phyloP scores from a whole-genome alignment of 768 basidiomycete species.

The Lepiota venenata region DNA sequence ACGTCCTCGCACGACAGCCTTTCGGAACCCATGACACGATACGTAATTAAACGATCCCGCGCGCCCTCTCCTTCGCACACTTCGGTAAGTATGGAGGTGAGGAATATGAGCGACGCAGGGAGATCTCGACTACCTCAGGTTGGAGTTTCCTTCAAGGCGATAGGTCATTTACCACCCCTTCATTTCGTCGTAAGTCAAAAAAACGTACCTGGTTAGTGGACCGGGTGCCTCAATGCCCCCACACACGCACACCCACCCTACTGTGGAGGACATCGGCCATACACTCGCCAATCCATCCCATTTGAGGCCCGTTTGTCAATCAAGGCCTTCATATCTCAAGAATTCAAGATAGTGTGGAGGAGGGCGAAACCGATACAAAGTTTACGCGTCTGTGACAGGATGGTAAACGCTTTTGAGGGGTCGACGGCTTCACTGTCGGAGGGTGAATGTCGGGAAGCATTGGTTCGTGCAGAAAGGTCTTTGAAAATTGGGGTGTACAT shows the following conservation, averaged over 20 bases:
- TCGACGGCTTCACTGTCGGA: background rate
- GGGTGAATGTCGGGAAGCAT: too few species aligned
- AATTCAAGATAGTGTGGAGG: conserved; percentile 38
- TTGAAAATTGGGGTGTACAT: background rate
- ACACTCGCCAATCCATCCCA: conserved; percentile 23
- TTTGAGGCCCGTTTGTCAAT: conserved; percentile 22
- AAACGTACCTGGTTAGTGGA: conserved; percentile 44
- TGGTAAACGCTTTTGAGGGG: background rate
- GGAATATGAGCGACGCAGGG: background rate
- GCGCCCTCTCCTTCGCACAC: background rate
- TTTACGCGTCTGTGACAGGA: conserved; percentile 12
- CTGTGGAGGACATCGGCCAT: conserved; percentile 46
- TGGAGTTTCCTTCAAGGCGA: background rate
- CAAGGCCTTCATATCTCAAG: conserved; percentile 39
- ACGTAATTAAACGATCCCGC: too few species aligned
- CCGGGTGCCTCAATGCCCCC: conserved; percentile 43
- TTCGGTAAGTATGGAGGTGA: background rate
- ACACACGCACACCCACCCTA: conserved; percentile 30
- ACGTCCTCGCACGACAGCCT: background rate
- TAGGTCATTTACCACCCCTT: background rate
- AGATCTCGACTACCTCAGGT: background rate
- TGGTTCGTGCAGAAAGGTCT: background rate
- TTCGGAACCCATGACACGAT: background rate
- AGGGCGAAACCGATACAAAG: conserved; percentile 48
- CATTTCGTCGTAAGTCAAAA: background rate